phyloP scores from a whole-genome alignment of 768 basidiomycete genomes.

The Calocera viscosa region DNA sequence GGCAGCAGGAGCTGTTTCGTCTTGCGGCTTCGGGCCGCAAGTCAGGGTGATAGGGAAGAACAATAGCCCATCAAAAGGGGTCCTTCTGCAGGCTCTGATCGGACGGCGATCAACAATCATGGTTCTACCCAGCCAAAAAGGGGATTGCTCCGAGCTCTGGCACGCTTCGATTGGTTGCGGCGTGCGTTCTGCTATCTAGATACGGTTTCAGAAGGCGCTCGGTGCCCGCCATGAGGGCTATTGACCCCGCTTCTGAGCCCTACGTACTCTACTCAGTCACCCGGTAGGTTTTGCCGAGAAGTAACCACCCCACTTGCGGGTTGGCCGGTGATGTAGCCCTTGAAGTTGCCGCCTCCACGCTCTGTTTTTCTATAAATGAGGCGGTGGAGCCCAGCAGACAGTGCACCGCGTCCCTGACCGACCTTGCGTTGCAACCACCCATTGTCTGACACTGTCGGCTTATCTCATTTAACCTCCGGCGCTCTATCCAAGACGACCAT shows the following conservation, averaged over 20 bases:
- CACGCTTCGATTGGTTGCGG: not conserved
- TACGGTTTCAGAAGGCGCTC: not conserved
- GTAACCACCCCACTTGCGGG: not conserved
- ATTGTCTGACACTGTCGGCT: too few relatives aligned
- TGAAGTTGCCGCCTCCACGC: not conserved
- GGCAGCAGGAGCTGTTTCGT: not conserved
- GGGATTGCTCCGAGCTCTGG: not conserved
- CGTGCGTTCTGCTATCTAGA: not conserved
- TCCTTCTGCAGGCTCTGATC: not conserved
- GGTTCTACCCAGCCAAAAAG: not conserved
- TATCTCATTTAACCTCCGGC: too few relatives aligned
- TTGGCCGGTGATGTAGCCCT: not conserved
- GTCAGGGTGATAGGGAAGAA: not conserved
- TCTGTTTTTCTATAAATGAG: not conserved
- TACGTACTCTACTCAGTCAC: not conserved
- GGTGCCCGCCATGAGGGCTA: not conserved
- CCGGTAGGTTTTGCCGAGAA: not conserved
- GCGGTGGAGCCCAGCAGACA: not conserved
- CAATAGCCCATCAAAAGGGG: slow-evolving; percentile 1
- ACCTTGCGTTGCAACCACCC: too few relatives aligned
- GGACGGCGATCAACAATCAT: not conserved
- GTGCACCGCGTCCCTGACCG: too few relatives aligned
- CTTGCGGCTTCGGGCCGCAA: not conserved
- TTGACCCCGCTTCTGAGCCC: not conserved
- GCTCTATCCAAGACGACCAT: too few relatives aligned